These are phyloP conservation scores for Juncus effusus DNA, from an alignment of 176 grass and related monocot species.

Conservation along the genomic window DNA sequence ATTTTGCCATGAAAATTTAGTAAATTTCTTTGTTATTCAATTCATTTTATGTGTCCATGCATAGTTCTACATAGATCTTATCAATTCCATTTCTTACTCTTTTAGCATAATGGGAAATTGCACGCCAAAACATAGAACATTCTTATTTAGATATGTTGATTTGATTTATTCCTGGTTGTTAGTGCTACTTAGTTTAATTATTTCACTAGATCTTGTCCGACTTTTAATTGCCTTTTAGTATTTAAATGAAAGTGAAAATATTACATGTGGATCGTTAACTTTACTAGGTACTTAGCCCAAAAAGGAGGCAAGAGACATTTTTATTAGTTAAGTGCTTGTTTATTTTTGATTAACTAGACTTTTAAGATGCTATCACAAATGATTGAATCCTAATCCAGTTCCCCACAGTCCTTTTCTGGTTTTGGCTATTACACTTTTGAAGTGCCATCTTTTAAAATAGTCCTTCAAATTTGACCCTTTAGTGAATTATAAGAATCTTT, in stretches of 20 bases:
- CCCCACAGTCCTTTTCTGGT: conserved; percentile 6
- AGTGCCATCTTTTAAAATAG: background rate
- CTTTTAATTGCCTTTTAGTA: too few relatives aligned
- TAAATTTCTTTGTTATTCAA: conserved; percentile 1
- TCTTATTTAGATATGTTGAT: too few relatives aligned
- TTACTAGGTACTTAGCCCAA: conserved; percentile 3
- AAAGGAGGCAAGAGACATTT: conserved; percentile 5
- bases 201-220: too few relatives aligned
- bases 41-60: background rate
- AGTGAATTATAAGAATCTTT: conserved; percentile 16
- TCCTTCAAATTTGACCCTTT: background rate
- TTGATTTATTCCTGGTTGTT: too few relatives aligned
- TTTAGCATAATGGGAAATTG: too few relatives aligned
- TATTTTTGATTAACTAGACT: conserved; percentile 17
- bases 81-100: too few relatives aligned
- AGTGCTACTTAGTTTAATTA: too few relatives aligned
- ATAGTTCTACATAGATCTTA: background rate
- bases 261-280: too few relatives aligned
- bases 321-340: background rate
- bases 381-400: conserved; percentile 9
- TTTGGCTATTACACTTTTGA: conserved; percentile 9
- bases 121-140: too few relatives aligned
- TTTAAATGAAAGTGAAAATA: too few relatives aligned
- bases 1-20: conserved; percentile 5
- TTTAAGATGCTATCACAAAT: conserved; percentile 9